phyloP scores from a whole-genome alignment of 352 stramenopile species.

The Globisporangium recalcitrans region DNA sequence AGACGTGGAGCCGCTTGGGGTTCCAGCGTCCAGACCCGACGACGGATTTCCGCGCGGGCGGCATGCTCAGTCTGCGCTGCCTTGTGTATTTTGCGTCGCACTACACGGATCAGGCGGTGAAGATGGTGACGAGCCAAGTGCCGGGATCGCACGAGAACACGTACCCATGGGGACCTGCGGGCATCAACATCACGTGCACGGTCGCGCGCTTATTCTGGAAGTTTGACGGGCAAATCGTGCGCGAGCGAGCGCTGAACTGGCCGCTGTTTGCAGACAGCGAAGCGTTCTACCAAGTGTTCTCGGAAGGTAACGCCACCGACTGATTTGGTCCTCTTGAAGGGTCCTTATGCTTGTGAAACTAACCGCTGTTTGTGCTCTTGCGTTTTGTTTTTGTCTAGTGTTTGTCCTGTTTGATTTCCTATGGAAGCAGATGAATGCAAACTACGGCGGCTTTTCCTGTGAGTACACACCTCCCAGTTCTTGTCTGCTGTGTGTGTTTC shows the following conservation, averaged over 20 bases:
- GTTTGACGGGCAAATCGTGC: conserved; percentile 63
- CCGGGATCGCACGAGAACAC: conserved; percentile 76
- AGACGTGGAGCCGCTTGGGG: conserved; percentile 74
- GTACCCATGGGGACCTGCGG: conserved; percentile 78
- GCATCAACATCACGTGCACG: conserved; percentile 86
- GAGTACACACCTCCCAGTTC: conserved; percentile 9
- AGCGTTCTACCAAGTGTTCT: conserved; percentile 77
- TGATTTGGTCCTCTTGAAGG: neutral
- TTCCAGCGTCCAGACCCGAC: conserved; percentile 84
- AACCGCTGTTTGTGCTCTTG: neutral
- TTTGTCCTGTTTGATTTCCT: conserved; percentile 83
- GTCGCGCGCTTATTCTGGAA: conserved; percentile 77
- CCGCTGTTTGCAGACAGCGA: conserved; percentile 61
- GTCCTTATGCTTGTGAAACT: conserved; percentile 5
- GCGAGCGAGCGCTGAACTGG: conserved; percentile 63
- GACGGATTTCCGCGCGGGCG: conserved; percentile 79
- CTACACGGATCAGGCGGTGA: conserved; percentile 58
- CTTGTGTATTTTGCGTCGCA: conserved; percentile 76
- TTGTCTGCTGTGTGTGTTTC: too few species aligned
- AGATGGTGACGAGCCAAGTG: conserved; percentile 75
- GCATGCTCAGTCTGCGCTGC: conserved; percentile 74
- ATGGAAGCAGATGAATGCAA: conserved; percentile 83
- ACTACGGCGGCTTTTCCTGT: conserved; percentile 82
- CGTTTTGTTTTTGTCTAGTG: conserved; percentile 26
- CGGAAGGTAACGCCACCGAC: conserved; percentile 26